A percentile compares a stretch with the other conserved stretches of the same genome.
Evolutionary conservation across 139 green algal genomes (phyloP).

Genomic region (Chlorella sorokiniana): DNA sequence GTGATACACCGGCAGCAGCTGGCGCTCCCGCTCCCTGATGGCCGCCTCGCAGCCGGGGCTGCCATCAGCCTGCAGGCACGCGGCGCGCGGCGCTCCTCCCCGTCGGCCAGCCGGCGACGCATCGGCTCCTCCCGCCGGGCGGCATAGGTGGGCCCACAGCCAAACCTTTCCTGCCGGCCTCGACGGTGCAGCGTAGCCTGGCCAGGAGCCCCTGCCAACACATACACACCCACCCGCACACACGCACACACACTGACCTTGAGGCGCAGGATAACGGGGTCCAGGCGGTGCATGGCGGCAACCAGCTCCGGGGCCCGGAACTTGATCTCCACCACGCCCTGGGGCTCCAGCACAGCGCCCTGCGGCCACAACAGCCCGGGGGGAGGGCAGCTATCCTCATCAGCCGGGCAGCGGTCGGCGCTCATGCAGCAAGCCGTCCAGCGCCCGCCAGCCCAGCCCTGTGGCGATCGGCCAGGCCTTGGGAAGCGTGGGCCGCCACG

Average conservation of each 20-base stretch:
- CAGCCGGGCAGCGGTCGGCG: no score
- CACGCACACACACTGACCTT: constrained; percentile 54
- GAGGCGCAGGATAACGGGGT: constrained; percentile 73
- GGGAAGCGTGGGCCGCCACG: background rate
- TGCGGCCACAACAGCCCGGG: constrained; percentile 33
- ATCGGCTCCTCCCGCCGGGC: no score
- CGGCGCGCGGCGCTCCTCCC: no score
- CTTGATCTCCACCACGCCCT: constrained; percentile 99
- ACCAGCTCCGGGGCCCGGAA: constrained; percentile 86
- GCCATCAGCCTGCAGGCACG: constrained; percentile 19
- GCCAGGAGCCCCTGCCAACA: no score
- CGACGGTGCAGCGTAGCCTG: no score
- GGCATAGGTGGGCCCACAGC: no score
- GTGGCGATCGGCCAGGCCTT: background rate
- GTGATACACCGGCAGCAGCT: constrained; percentile 88
- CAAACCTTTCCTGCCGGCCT: no score
- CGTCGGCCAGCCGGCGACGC: no score
- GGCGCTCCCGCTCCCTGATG: constrained; percentile 68
- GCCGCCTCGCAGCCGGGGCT: constrained; percentile 32
- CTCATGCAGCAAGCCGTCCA: no score
- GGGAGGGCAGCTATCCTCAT: no score
- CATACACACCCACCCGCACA: background rate
- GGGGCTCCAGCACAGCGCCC: constrained; percentile 95
- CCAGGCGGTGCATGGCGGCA: constrained; percentile 87
- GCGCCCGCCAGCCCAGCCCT: no score